These are phyloP conservation scores for Diphasiastrum complanatum DNA, from an alignment of 83 land plant species.

Conservation along the genomic window DNA sequence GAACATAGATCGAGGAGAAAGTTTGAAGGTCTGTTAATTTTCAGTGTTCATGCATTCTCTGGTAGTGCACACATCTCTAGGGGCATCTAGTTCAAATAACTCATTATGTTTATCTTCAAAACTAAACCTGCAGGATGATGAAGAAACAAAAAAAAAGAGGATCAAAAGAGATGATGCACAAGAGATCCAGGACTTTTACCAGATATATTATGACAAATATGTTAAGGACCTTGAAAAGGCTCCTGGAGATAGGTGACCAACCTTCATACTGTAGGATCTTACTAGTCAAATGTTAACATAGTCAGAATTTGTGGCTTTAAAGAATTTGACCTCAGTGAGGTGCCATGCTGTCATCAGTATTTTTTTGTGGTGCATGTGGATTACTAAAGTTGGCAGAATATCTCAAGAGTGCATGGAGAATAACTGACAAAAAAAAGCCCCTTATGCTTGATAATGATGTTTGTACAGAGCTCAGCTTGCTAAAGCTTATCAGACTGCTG, in stretches of 20 bases:
- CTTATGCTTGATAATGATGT: not conserved
- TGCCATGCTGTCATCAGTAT: not conserved
- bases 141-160: constrained; percentile 22
- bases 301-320: constrained; percentile 13
- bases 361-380: not conserved
- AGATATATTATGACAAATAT: constrained; percentile 32
- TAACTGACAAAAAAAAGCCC: not conserved
- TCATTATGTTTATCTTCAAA: no score
- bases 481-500: constrained; percentile 72
- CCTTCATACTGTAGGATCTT: not conserved
- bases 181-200: constrained; percentile 47
- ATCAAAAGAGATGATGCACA: constrained; percentile 44
- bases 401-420: no score
- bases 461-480: constrained; percentile 59
- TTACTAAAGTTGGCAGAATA: not conserved
- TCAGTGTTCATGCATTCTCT: no score
- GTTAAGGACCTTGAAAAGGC: constrained; percentile 18
- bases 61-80: no score
- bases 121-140: no score
- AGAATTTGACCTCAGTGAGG: not conserved
- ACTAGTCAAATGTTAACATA: not conserved
- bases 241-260: constrained; percentile 4
- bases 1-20: no score
- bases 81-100: no score
- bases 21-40: no score